Evolutionary conservation across 345 rosid species (phyloP), one percentile per base, ranked within the genome.

Genomic region (Citrus cavaleriei): DNA sequence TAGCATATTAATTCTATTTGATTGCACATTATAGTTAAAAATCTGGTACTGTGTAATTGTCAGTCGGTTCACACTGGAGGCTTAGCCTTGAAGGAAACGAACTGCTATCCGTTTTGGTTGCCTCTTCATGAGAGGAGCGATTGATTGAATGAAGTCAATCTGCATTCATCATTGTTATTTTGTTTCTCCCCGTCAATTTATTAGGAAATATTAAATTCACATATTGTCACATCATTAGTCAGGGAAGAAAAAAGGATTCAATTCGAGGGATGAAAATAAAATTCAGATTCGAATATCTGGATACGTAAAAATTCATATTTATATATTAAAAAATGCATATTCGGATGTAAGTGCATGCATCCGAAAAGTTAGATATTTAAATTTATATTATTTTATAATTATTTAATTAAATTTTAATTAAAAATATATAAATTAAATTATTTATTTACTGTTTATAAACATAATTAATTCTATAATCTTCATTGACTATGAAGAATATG

Each of bases 311-410:
- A 1, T 5, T 34, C 1, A 34, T 0, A 34, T 34, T 5, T 0
- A 34, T 0, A 0, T 34, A 0, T 34, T 34, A 34, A 34, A 34
- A 34, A 5, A 34, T 34, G 0, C 1, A 34, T 0, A 34, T 34
- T 4, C 0, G 6, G 6, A 34, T 4, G 1, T 5, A 34, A 34
- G 35, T 34, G 0, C 2, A 5, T 34, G 0, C 2, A 5, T 34
- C 0, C 6, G 0, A 4, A 34, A 34, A 34, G 0, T 34, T 34
- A 5, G 4, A 1, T 34, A 34, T 34, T 0, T 5, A 1, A 34
- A 5, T 34, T 5, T 5, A 34, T 1, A 34, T 34, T 34, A 4
- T 34, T 34, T 34, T 34, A 34, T 34, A 34, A 34, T 34, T 34
- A 34, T 0, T 34, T 34, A 34, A 4, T 34, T 34, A 34, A 34